Evolutionary conservation across 306 rosid species (phyloP).

Genomic region (Acacia crassicarpa): DNA sequence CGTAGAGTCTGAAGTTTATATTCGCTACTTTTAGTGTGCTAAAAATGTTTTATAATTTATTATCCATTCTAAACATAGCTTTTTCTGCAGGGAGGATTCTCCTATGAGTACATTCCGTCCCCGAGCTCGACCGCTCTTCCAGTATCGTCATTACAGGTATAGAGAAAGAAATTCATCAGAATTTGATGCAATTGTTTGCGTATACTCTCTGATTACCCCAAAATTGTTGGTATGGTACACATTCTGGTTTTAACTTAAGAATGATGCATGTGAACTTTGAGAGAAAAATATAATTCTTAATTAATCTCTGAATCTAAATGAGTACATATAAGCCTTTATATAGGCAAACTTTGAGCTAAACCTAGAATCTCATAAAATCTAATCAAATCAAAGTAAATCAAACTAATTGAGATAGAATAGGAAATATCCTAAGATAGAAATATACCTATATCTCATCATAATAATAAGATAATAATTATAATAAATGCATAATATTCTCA

Average conservation of each 20-base stretch:
- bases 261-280: too few relatives aligned
- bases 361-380: too few relatives aligned
- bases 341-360: too few relatives aligned
- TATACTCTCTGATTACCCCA: constrained; percentile 15
- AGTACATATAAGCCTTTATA: too few relatives aligned
- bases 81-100: constrained; percentile 83
- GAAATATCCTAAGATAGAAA: too few relatives aligned
- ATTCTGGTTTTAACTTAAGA: not conserved
- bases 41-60: constrained; percentile 24
- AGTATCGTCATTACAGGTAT: constrained; percentile 98
- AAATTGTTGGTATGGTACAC: not conserved
- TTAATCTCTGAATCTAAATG: too few relatives aligned
- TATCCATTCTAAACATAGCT: constrained; percentile 24
- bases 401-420: too few relatives aligned
- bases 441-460: too few relatives aligned
- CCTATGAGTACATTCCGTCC: constrained; percentile 88
- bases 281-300: too few relatives aligned
- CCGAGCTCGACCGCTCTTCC: constrained; percentile 85
- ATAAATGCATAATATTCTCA: too few relatives aligned
- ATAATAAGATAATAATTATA: too few relatives aligned
- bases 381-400: too few relatives aligned
- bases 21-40: constrained; percentile 2
- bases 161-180: constrained; percentile 14
- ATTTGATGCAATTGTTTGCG: constrained; percentile 21
- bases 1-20: not conserved